phyloP scores from a whole-genome alignment of 345 rosid genomes.

The Salix dunnii region DNA sequence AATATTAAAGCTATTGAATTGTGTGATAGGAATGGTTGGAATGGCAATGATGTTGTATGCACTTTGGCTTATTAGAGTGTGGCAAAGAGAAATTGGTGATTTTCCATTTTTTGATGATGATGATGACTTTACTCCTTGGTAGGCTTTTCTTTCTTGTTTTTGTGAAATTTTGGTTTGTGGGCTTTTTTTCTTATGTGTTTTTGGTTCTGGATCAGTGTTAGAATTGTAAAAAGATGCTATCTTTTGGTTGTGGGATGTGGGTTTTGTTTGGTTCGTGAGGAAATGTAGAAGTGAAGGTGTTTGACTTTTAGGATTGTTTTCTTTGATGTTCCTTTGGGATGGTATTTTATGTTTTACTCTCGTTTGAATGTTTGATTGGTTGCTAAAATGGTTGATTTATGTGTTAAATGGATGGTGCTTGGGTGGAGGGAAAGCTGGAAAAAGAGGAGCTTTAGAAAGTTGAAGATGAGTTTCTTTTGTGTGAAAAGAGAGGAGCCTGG shows the following conservation, averaged over 20 bases:
- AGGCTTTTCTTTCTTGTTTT: conserved; percentile 4
- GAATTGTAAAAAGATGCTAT: background rate
- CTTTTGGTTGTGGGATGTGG: background rate
- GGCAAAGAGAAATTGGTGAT: conserved; percentile 60
- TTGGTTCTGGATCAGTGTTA: conserved; percentile 6
- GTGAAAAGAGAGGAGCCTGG: too few species aligned
- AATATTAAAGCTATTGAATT: conserved; percentile 67
- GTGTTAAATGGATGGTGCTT: too few species aligned
- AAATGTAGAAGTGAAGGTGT: background rate
- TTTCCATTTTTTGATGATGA: conserved; percentile 40
- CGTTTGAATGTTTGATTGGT: too few species aligned
- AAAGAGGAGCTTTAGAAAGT: too few species aligned
- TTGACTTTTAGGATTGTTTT: background rate
- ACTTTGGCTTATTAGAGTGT: conserved; percentile 68
- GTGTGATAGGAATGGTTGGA: conserved; percentile 80
- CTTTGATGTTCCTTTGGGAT: background rate
- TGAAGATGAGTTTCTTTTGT: too few species aligned
- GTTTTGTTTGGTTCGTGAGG: background rate
- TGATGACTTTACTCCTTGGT: conserved; percentile 64
- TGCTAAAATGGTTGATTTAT: too few species aligned
- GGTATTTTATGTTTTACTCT: background rate
- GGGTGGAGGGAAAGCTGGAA: too few species aligned
- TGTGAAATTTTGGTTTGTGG: background rate
- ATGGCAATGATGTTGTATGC: conserved; percentile 63
- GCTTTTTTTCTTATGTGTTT: background rate